Base-by-base conservation (phyloP, 73 alveolate species). In the Paramecium sexaurelia region DNA sequence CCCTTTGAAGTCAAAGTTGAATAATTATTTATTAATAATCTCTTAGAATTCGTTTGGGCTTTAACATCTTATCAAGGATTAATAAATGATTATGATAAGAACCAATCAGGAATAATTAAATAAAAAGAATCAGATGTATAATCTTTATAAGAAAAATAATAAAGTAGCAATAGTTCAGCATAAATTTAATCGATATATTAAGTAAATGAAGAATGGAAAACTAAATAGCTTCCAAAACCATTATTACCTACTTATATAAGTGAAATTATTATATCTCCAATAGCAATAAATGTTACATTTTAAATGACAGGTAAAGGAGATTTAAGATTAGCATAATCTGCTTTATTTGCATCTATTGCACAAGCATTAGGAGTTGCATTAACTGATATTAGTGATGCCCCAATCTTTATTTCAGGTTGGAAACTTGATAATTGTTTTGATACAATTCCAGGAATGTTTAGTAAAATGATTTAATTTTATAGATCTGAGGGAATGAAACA, bases 1-100 rank as follows among this genome's bases (percentile, higher is more conserved):
- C 93, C 93, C 0, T 86, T 86, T 75, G 69, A 66, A n/a, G 3
- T 86, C 17, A 86, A 56, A 35, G 37, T 86, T 7, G 93, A 86
- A 57, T 40, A 86, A 19, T 33, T 61, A 22, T 86, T 86, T 19
- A 37, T 86, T n/a, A 51, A 35, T 33, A 24, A 26, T 6, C 15
- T 86, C 13, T 13, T 33, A 7, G 87, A 86, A 11, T 86, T 86
- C 33, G 26, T 61, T 17, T 61, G 33, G 39, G 55, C 93, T 2
- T 7, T 86, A 6, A 35, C 83, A 3, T 61, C 83, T 1, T 61
- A 26, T 20, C n/a, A 61, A 61, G 33, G 51, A 22, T 61, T 10
- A 32, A 61, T 61, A 4, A 5, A 26, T 61, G 83, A 61, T 26
- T 61, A 10, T 22, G 83, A 61, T 29, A 61, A 26, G 11, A 61